Conservation (phyloP, 805 yeast species). For the Saturnispora sanitii region DNA sequence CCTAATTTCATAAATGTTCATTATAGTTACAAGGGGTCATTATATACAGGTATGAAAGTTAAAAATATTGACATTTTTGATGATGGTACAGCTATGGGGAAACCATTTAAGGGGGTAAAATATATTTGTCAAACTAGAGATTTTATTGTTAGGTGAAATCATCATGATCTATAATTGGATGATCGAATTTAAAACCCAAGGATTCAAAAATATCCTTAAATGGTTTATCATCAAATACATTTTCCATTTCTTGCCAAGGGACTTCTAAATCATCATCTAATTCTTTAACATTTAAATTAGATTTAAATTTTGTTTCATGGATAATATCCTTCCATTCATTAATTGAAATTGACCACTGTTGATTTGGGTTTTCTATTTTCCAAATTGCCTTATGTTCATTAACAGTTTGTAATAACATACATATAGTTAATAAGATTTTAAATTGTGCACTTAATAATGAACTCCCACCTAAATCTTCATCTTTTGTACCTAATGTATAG, state of each 20-base stretch:
- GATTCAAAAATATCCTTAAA: constrained; percentile 2
- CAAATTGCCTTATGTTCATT: constrained; percentile 5
- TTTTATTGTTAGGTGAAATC: constrained; percentile 31
- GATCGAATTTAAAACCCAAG: constrained; percentile 1
- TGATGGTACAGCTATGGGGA: constrained; percentile 46
- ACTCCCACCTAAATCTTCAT: constrained; percentile 10
- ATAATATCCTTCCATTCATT: constrained; percentile 3
- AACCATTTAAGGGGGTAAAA: constrained; percentile 88
- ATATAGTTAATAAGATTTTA: constrained; percentile 13
- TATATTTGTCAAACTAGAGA: constrained; percentile 61
- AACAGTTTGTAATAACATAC: constrained; percentile 14
- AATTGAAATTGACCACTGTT: not conserved
- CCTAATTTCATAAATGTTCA: constrained; percentile 41
- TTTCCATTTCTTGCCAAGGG: constrained; percentile 1
- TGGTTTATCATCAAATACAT: not conserved
- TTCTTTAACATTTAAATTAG: not conserved
- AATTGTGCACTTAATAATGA: constrained; percentile 14
- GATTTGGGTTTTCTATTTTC: not conserved
- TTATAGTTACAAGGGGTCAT: constrained; percentile 54
- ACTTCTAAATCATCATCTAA: not conserved
- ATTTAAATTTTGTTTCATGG: constrained; percentile 2
- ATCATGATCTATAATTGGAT: too few relatives aligned
- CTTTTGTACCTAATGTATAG: constrained; percentile 8
- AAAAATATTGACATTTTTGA: constrained; percentile 47
- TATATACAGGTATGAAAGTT: constrained; percentile 70